Base-by-base conservation (phyloP, 2,329 filamentous ascomycete genomes). In the Xylariaceae sp. region DNA sequence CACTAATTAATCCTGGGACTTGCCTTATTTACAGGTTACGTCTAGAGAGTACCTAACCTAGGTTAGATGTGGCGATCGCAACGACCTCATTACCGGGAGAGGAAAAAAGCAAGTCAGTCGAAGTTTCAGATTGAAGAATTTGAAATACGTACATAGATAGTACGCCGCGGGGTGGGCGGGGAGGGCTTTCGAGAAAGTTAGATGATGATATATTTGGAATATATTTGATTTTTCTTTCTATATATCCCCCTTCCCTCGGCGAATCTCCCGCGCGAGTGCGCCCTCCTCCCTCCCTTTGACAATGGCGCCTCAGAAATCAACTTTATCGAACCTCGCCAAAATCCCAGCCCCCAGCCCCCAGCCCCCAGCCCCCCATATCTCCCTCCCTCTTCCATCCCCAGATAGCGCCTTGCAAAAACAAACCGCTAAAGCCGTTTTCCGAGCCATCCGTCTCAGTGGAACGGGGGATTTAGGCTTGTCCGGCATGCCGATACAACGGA, bases 391-490 rank as follows among this genome's bases (percentile, higher is more conserved):
- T 8, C 26, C 9, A 11, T 31, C 50, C 26, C 51, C 45, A 29
- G n/a, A 59, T 48, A 59, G 57, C 57, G 57, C 57, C 57, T 55
- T 51, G 57, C 54, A 53, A 53, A 19, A 19, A 19, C 19, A 19
- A 51, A 31, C 50, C 31, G 37, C 30, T 41, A 50, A 29, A 59
- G 54, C 51, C 48, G 51, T 51, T 45, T 44, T 37, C 42, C 41
- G n/a, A 50, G 46, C 55, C 40, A 51, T 57, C 51, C 51, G 46
- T 55, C 54, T 43, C 48, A 31, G 32, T 51, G 35, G 39, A 39
- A 40, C 29, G 34, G 40, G 39, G 43, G 50, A 19, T 19, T 19
- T 37, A 51, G 49, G 29, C 30, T 43, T 29, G 54, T 45, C 51
- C 34, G 51, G 47, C 30, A 57, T 54, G 50, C 48, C 45, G 26